Base-by-base conservation (phyloP, 2,329 filamentous ascomycete genomes). In the Didymella arachidicola region DNA sequence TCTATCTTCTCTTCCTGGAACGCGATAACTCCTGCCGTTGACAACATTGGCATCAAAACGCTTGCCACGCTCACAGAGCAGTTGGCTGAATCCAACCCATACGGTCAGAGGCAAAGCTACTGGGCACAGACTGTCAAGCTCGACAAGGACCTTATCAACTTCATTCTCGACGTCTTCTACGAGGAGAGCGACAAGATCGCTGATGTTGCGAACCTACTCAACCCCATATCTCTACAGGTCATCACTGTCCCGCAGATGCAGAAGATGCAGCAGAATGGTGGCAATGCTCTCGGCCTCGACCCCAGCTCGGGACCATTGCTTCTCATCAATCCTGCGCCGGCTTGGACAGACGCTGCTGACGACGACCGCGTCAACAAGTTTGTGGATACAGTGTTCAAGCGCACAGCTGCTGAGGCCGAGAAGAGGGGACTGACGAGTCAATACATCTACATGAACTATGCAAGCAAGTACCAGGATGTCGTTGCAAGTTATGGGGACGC, bases 401-500 rank as follows among this genome's bases (percentile, higher is more conserved):
- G 50, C 1, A 57, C 62, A n/a, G 60, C 54, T 30, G 53, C 34
- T 2, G 62, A 65, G 16, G 50, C 57, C 2, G 45, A 46, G 7
- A 46, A 36, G 38, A 11, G 58, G 26, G 59, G 61, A 1, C 39
- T 70, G 29, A 46, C 53, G 6, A 58, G 54, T 12, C 53, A 60
- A 25, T 82, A 74, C 54, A 60, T 80, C 26, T 83, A 82, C 62
- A 79, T 82, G 77, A 83, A 83, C 63, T 82, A 83, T 56, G 81
- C 80, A 8, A 75, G 73, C 52, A 71, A 74, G 67, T 78, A 71
- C 53, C 80, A 83, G 64, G 74, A 78, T 60, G 75, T 79, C 0
- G 64, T 83, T 43, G 60, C 69, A 2, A 75, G 77, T 25, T 83
- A 82, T 59, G 80, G 81, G 1, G 38, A 57, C 16, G 65, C 52